Base-by-base conservation (phyloP, 2,329 filamentous ascomycete species). In the Ophiostoma novo-ulmi region DNA sequence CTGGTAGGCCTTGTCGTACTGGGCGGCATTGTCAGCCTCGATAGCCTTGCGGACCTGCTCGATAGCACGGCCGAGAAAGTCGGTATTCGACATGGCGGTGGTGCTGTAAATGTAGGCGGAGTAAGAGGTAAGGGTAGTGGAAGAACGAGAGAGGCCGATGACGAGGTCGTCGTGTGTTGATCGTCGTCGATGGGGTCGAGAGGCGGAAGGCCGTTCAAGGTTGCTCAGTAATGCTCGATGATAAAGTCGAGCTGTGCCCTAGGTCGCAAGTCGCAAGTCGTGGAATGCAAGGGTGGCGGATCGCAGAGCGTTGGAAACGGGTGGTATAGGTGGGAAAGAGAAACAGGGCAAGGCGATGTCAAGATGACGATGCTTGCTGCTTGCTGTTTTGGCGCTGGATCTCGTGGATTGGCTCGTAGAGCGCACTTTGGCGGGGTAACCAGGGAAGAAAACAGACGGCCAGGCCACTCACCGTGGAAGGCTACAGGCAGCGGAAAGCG, bases 41-140 rank as follows among this genome's bases (percentile, higher is more conserved):
- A 99, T 98, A 75, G 95, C 95, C 81, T 97, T 96, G 82, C 97
- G 97, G 77, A 99, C 94, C 80, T 92, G 90, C 78, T 96, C 93
- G 84, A 98, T 98, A 77, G 95, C 95, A 77, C 94, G 93, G 78
- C 94, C 94, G 77, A 97, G 89, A 80, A 98, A 99, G 83, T 99
- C 95, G 80, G 93, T 96, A 79, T 94, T 93, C 76, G 93, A 97
- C 94, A 97, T 97, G 77, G 77, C 84, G 81, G 77, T 70, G 1
- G 63, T 5, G 22, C 77, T 77, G 83, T 81, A 78, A 68, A n/a
- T 1, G 38, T 20, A 5, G 77, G 3, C 2, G 31, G 77, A 83
- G 81, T 78, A 69, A 69, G 17, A 2, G 17, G 48, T 8, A 7
- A 20, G 38, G 10, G 13, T 41, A 22, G 41, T 26, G 64, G 48